Evolutionary conservation across 1,284 basidiomycete genomes (phyloP).

Genomic region (Irpex sp.): DNA sequence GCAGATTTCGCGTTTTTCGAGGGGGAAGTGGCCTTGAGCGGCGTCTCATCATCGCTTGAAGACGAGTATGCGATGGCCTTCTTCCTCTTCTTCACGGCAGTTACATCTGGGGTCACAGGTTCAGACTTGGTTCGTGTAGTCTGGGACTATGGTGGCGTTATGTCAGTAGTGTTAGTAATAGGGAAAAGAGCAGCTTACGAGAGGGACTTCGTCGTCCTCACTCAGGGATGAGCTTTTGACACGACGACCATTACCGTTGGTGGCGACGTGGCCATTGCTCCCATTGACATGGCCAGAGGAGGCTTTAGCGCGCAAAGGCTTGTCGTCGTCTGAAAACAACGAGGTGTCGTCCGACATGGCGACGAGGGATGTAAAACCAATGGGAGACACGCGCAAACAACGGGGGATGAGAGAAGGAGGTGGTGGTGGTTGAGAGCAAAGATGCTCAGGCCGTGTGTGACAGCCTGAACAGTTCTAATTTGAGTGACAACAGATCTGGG

Average conservation of each 20-base stretch:
- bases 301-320: slow-evolving; percentile 49
- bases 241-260: slow-evolving; percentile 41
- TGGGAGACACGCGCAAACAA: slow-evolving; percentile 8
- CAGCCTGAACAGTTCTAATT: slow-evolving; percentile 16
- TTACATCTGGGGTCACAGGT: slow-evolving; percentile 38
- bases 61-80: slow-evolving; percentile 44
- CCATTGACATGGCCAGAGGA: slow-evolving; percentile 22
- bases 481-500: slow-evolving; percentile 24
- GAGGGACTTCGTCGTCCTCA: slow-evolving; percentile 65
- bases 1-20: slow-evolving; percentile 44
- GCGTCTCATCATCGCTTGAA: slow-evolving; percentile 68
- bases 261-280: slow-evolving; percentile 28
- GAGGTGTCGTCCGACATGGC: slow-evolving; percentile 43
- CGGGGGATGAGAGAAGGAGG: slow-evolving; percentile 13
- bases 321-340: slow-evolving; percentile 66
- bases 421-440: slow-evolving; percentile 16
- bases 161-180: slow-evolving; percentile 6
- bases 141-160: slow-evolving; percentile 31
- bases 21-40: slow-evolving; percentile 63
- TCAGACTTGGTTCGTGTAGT: slow-evolving; percentile 43
- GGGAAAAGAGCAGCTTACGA: slow-evolving; percentile 42
- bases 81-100: slow-evolving; percentile 52
- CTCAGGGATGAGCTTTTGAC: slow-evolving; percentile 44
- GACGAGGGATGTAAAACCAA: not conserved
- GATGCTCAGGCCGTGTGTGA: slow-evolving; percentile 28